Evolutionary conservation across 768 basidiomycete species (phyloP).

Genomic region (Phylloporus sp.): DNA sequence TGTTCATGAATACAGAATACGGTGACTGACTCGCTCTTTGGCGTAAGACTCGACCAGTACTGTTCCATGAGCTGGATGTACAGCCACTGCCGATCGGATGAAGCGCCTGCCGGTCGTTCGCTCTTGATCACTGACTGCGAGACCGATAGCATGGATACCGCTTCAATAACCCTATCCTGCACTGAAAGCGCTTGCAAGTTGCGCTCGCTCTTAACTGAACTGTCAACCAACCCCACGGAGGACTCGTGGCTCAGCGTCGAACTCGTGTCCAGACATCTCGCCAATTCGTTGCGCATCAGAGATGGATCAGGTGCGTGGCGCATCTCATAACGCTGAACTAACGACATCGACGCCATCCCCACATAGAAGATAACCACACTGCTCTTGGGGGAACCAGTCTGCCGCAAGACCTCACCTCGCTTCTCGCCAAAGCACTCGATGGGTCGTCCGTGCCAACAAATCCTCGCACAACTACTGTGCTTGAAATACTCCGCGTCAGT

Average conservation of each 20-base stretch:
- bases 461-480: slow-evolving; percentile 47
- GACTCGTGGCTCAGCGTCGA: slow-evolving; percentile 52
- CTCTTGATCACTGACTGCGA: not conserved
- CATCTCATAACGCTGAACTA: not conserved
- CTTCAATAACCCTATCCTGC: slow-evolving; percentile 15
- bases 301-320: slow-evolving; percentile 45
- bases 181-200: slow-evolving; percentile 31
- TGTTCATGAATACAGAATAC: not conserved
- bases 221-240: slow-evolving; percentile 30
- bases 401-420: slow-evolving; percentile 59
- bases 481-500: slow-evolving; percentile 71
- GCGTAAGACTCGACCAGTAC: too few relatives aligned
- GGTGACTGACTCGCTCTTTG: not conserved
- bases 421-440: slow-evolving; percentile 54
- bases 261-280: slow-evolving; percentile 50
- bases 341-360: slow-evolving; percentile 17
- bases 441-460: slow-evolving; percentile 44
- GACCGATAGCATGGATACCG: slow-evolving; percentile 14
- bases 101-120: not conserved
- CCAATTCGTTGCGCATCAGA: slow-evolving; percentile 57
- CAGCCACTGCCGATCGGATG: slow-evolving; percentile 8
- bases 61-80: not conserved
- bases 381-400: slow-evolving; percentile 61
- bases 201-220: slow-evolving; percentile 30
- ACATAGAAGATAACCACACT: slow-evolving; percentile 70